Conservation (phyloP, 2,329 filamentous ascomycete species). For the Fulvia fulva region DNA sequence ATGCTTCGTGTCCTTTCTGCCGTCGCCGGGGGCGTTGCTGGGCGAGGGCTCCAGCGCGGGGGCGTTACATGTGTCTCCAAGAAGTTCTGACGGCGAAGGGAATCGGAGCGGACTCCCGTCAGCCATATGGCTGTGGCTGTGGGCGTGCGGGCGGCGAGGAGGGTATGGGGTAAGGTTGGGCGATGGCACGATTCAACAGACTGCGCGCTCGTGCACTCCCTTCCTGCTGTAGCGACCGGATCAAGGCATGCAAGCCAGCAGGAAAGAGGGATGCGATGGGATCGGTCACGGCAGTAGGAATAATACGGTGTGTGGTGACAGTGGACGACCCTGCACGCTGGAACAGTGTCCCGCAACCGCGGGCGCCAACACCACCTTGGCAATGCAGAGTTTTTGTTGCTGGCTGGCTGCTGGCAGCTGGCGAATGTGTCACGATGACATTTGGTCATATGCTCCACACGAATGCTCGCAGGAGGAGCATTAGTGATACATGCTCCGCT, state of each 20-base stretch:
- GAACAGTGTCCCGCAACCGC: no score
- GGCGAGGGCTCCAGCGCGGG: conserved; percentile 12
- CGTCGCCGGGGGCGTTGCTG: conserved; percentile 13
- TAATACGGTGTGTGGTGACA: not conserved
- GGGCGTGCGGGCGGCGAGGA: not conserved
- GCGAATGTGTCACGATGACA: no score
- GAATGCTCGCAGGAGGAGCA: no score
- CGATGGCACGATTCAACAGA: not conserved
- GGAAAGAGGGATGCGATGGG: not conserved
- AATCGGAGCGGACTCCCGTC: conserved; percentile 54
- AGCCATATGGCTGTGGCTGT: conserved; percentile 34
- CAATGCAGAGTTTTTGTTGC: no score
- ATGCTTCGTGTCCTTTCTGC: conserved; percentile 30
- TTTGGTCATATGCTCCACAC: no score
- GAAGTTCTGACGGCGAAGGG: conserved; percentile 56
- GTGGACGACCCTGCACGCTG: no score
- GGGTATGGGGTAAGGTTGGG: not conserved
- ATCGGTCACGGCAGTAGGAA: not conserved
- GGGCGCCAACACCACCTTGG: no score
- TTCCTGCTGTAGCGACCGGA: not conserved
- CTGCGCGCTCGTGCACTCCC: not conserved
- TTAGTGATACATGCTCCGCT: no score
- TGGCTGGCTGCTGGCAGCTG: no score
- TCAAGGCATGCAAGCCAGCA: conserved; percentile 1
- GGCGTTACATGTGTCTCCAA: conserved; percentile 31